Base-by-base conservation (phyloP, 208 protist genomes). In the Leptomonas seymouri region DNA sequence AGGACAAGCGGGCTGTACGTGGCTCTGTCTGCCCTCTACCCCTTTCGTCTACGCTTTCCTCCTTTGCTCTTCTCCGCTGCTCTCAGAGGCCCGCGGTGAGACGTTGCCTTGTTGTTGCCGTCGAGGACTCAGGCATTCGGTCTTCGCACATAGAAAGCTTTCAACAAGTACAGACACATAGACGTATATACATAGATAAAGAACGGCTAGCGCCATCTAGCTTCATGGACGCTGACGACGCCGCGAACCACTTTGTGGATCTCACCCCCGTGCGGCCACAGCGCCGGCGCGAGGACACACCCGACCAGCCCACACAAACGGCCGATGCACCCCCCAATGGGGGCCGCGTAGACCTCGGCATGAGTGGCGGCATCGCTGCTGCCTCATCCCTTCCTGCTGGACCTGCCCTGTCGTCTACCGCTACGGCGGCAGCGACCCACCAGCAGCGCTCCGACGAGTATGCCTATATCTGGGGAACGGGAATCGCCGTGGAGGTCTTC, bases 401-500 rank as follows among this genome's bases (percentile, higher is more conserved):
- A 1, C 11, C 41, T 16, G 11, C 28, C 27, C 25, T 27, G 21
- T 31, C 57, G 21, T 25, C n/a, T 21, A 56, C 21, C 27, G 51
- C 14, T 9, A 21, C 28, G 51, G 42, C 68, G 30, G 27, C 53
- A 20, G 27, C 57, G 21, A 55, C 36, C 25, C 54, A 69, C 72
- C 34, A 31, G 53, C 76, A 58, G 57, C 87, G 86, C 25, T 81
- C 82, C 16, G 89, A 94, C 46, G 89, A 94, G n/a, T 76, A 86
- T 48, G 85, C 89, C 11, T 97, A 97, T 68, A 92, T 97, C 53
- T 97, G 92, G 92, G 92, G 92, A 23, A 97, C 92, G 18, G 79
- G 80, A 64, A 97, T 97, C 56, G 87, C 92, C 28, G 84, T 94
- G 46, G 89, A 97, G 71, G 78, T 72, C n/a, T 97, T 95, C 58